Evolutionary conservation across 2,329 filamentous ascomycete genomes (phyloP).

Genomic region (Metarhizium anisopliae): DNA sequence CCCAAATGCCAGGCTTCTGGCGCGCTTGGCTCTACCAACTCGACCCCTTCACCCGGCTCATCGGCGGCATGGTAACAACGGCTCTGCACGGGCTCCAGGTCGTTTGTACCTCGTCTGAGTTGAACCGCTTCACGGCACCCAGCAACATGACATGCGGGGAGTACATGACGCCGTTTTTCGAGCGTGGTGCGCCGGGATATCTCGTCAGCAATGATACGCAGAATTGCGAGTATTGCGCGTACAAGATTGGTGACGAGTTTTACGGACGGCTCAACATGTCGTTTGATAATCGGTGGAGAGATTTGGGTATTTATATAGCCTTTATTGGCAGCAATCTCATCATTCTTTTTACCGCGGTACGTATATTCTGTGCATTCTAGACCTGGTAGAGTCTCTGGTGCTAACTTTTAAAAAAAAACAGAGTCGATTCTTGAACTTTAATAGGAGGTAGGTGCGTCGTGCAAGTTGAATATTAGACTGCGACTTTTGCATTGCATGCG

Average conservation of each 20-base stretch:
- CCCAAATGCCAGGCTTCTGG: conserved; percentile 73
- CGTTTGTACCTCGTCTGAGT: conserved; percentile 49
- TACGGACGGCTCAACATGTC: conserved; percentile 57
- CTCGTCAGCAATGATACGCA: conserved; percentile 56
- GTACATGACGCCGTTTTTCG: conserved; percentile 68
- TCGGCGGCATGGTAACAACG: conserved; percentile 71
- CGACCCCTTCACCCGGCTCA: conserved; percentile 74
- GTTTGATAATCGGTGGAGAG: conserved; percentile 67
- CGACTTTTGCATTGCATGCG: too few species aligned
- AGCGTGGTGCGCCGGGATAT: conserved; percentile 60
- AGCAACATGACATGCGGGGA: conserved; percentile 58
- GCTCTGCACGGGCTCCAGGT: conserved; percentile 61
- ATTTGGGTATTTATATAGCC: conserved; percentile 67
- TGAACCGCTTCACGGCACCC: conserved; percentile 61
- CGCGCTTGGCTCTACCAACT: conserved; percentile 73
- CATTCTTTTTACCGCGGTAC: conserved; percentile 44
- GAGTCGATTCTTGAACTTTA: conserved; percentile 46
- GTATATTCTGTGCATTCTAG: conserved; percentile 15
- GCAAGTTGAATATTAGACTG: background rate
- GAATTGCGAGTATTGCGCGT: conserved; percentile 74
- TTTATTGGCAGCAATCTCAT: conserved; percentile 74
- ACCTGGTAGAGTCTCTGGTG: background rate
- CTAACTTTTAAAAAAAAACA: conserved; percentile 12
- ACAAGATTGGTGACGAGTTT: conserved; percentile 71
- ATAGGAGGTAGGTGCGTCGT: conserved; percentile 29